A percentile compares a stretch with the other conserved stretches of the same genome.
Conservation (phyloP, 768 basidiomycete genomes). For the Lactarius psammicola region DNA sequence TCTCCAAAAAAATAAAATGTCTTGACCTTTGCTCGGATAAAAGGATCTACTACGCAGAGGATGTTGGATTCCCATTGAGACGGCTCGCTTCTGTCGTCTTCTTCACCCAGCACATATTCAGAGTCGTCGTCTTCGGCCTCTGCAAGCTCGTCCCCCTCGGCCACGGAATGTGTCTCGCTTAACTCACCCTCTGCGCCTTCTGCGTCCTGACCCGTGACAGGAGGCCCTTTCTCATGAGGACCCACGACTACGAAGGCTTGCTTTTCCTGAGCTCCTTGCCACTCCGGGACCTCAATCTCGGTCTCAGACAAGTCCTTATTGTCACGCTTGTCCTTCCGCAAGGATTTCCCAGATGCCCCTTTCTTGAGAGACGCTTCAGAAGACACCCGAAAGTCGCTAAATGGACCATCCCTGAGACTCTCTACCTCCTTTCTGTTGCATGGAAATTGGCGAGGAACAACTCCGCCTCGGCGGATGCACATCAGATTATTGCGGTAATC, state of each 20-base stretch:
- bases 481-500: conserved; percentile 36
- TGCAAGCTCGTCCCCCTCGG: conserved; percentile 4
- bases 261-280: background rate
- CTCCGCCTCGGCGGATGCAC: conserved; percentile 45
- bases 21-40: conserved; percentile 41
- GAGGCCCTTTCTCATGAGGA: background rate
- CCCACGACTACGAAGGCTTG: background rate
- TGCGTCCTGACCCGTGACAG: background rate
- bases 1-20: background rate
- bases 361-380: background rate
- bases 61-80: conserved; percentile 22
- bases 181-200: conserved; percentile 1
- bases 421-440: conserved; percentile 12
- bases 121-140: conserved; percentile 16
- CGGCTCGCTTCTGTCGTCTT: conserved; percentile 4
- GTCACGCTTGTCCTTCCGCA: background rate
- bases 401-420: conserved; percentile 19
- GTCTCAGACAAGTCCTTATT: conserved; percentile 1
- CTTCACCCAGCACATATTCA: background rate
- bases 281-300: background rate
- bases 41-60: conserved; percentile 42
- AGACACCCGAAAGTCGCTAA: conserved; percentile 17
- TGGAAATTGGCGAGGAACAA: conserved; percentile 31
- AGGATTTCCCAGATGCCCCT: background rate
- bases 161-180: background rate